Conservation (phyloP, 371 early-diverging fungal species). For the Mucor mucedo region DNA sequence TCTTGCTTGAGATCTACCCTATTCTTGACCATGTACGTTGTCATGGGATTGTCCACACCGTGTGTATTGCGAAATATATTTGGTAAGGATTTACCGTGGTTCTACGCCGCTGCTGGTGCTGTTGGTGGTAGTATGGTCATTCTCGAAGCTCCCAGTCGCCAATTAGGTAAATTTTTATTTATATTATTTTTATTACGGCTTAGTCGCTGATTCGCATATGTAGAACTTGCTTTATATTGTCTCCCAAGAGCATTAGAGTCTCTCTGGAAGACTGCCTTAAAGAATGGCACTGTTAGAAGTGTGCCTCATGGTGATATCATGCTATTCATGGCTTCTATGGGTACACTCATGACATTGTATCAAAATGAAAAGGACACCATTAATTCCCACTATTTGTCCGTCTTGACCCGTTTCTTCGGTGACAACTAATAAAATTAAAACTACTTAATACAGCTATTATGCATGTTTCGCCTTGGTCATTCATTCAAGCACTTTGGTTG, state of each 20-base stretch:
- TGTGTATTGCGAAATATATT: slow-evolving; percentile 68
- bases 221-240: slow-evolving; percentile 84
- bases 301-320: slow-evolving; percentile 62
- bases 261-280: slow-evolving; percentile 65
- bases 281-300: slow-evolving; percentile 49
- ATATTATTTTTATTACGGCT: neutral
- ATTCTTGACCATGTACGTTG: slow-evolving; percentile 76
- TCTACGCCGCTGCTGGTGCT: slow-evolving; percentile 69
- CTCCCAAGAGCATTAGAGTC: slow-evolving; percentile 82
- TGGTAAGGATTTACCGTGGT: slow-evolving; percentile 58
- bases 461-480: no score
- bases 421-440: slow-evolving; percentile 58
- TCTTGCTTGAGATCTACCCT: slow-evolving; percentile 72
- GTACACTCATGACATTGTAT: slow-evolving; percentile 82
- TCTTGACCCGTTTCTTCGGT: slow-evolving; percentile 87
- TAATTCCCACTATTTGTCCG: slow-evolving; percentile 72
- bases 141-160: slow-evolving; percentile 78
- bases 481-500: no score
- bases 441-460: no score
- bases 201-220: neutral
- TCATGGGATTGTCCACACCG: slow-evolving; percentile 64
- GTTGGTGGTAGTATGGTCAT: slow-evolving; percentile 72
- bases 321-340: slow-evolving; percentile 78
- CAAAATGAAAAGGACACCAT: slow-evolving; percentile 80
- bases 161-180: slow-evolving; percentile 45